Conservation (phyloP, 2,329 filamentous ascomycete species). For the Acephala macrosclerotiorum region DNA sequence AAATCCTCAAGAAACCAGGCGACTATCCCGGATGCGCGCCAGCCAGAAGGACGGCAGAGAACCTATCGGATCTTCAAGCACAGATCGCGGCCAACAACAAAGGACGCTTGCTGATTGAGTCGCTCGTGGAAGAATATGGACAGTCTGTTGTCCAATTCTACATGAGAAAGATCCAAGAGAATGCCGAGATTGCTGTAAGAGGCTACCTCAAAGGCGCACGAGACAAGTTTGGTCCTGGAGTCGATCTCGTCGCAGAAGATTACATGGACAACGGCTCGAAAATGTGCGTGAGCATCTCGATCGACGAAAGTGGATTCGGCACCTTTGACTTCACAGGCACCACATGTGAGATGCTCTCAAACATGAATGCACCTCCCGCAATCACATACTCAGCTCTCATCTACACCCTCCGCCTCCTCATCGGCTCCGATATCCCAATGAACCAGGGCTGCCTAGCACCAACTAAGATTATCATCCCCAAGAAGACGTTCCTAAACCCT, state of each 20-base stretch:
- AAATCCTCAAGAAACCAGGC: slow-evolving; percentile 67
- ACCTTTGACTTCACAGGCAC: slow-evolving; percentile 80
- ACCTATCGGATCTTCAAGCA: slow-evolving; percentile 83
- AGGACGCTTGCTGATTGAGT: slow-evolving; percentile 77
- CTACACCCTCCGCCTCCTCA: slow-evolving; percentile 80
- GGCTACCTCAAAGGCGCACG: slow-evolving; percentile 67
- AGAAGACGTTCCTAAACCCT: slow-evolving; percentile 58
- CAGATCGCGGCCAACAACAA: slow-evolving; percentile 85
- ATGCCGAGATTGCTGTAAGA: slow-evolving; percentile 77
- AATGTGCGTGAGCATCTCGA: slow-evolving; percentile 74
- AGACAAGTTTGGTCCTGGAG: slow-evolving; percentile 69
- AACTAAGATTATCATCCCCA: slow-evolving; percentile 76
- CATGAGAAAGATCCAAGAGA: slow-evolving; percentile 81
- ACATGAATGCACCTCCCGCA: slow-evolving; percentile 80
- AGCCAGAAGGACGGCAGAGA: slow-evolving; percentile 76
- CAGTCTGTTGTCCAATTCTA: slow-evolving; percentile 75
- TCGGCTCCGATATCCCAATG: slow-evolving; percentile 65
- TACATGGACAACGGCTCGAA: slow-evolving; percentile 86
- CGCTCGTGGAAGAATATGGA: slow-evolving; percentile 76
- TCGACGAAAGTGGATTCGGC: slow-evolving; percentile 75
- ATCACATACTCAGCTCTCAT: slow-evolving; percentile 85
- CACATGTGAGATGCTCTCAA: slow-evolving; percentile 76
- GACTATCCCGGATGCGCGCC: slow-evolving; percentile 77
- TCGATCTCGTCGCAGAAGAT: slow-evolving; percentile 71
- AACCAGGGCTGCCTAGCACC: slow-evolving; percentile 84